Conservation (phyloP, 179 eudicot genomes). For the Beta corolliflora region DNA sequence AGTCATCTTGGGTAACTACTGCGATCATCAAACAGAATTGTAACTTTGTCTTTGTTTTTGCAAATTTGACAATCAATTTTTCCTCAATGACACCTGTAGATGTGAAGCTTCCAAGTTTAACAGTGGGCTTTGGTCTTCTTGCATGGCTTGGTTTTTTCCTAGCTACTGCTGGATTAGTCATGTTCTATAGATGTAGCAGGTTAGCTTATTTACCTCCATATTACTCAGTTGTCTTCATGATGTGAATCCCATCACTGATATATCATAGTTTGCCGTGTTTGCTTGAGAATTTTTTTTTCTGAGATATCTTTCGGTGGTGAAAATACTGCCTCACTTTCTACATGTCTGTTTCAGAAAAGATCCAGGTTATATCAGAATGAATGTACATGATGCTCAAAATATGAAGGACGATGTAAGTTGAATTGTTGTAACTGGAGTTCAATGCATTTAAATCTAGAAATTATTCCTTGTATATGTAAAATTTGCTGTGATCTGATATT, state of each 20-base stretch:
- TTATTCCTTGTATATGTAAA: neutral
- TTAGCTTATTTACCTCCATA: constrained; percentile 29
- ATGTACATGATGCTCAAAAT: constrained; percentile 69
- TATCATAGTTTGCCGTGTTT: constrained; percentile 4
- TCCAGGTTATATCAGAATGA: constrained; percentile 90
- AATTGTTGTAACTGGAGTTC: constrained; percentile 13
- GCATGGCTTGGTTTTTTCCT: constrained; percentile 90
- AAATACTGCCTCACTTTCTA: neutral
- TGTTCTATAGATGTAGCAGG: constrained; percentile 96
- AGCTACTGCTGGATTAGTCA: constrained; percentile 68
- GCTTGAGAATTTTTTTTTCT: neutral
- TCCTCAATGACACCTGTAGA: constrained; percentile 42
- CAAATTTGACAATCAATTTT: constrained; percentile 16
- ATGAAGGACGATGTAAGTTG: constrained; percentile 94
- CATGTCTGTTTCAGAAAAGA: constrained; percentile 70
- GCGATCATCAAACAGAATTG: neutral
- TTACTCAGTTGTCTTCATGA: neutral
- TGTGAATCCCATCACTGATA: constrained; percentile 6
- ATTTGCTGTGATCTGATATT: constrained; percentile 1
- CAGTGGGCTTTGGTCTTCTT: constrained; percentile 76
- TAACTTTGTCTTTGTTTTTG: neutral
- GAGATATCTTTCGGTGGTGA: neutral
- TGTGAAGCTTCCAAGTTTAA: constrained; percentile 64
- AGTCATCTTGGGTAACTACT: constrained; percentile 69
- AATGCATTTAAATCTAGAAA: neutral